Percentiles rank a stretch among this genome's conserved stretches.
Evolutionary conservation across 495 filamentous ascomycete species (phyloP).

Genomic region (Hyaloscypha finlandica): DNA sequence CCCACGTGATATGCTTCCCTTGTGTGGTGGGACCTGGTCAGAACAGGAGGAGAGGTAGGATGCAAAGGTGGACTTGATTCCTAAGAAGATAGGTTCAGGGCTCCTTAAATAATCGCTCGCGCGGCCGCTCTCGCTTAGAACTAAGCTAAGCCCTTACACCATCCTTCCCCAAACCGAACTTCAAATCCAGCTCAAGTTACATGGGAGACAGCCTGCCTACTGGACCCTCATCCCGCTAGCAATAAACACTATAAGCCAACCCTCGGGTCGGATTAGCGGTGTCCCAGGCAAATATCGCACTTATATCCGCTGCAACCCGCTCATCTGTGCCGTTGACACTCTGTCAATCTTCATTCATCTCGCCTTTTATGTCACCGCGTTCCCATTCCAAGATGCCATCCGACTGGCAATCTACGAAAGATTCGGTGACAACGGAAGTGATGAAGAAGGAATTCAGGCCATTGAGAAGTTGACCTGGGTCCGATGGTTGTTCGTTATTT

Average conservation of each 20-base stretch:
- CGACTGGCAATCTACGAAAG: neutral
- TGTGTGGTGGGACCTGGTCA: no score
- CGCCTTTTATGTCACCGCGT: neutral
- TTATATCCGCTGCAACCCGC: conserved; percentile 7
- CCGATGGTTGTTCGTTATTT: conserved; percentile 9
- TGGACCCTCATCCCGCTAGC: conserved; percentile 12
- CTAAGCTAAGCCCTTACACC: no score
- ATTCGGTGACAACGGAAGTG: neutral
- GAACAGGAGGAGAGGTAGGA: no score
- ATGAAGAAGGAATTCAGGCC: neutral
- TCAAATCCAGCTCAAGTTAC: neutral
- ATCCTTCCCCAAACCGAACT: neutral
- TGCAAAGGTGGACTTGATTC: no score
- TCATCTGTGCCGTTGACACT: conserved; percentile 10
- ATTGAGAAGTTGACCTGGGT: conserved; percentile 4
- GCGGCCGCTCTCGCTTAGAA: no score
- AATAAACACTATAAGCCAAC: conserved; percentile 10
- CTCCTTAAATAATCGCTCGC: no score
- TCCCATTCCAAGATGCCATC: neutral
- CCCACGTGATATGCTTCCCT: no score
- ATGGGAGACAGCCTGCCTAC: neutral
- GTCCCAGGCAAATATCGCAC: neutral
- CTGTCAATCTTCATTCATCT: conserved; percentile 10
- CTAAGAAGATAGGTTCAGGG: no score
- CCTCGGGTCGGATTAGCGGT: neutral